Evolutionary conservation across 176 grass and related monocot species (phyloP).

Genomic region (Bonia amplexicaulis): DNA sequence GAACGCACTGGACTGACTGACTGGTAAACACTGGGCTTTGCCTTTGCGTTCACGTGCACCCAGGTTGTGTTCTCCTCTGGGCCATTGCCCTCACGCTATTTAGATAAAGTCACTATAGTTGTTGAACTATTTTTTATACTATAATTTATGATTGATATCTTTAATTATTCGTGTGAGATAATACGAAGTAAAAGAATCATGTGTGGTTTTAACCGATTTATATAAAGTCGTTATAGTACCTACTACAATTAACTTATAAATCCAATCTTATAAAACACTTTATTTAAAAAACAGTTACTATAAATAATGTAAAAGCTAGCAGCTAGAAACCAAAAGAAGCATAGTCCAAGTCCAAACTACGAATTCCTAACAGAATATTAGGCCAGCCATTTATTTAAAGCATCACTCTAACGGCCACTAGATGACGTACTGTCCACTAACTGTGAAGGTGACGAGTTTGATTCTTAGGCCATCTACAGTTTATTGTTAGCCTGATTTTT

Average conservation of each 20-base stretch:
- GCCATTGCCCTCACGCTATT: background rate
- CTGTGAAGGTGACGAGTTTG: background rate
- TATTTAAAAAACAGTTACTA: too few relatives aligned
- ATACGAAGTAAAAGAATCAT: accelerated
- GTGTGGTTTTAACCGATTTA: too few relatives aligned
- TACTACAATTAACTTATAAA: too few relatives aligned
- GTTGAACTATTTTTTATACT: too few relatives aligned
- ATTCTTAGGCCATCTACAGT: background rate
- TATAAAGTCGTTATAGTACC: too few relatives aligned
- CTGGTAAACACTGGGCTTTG: background rate
- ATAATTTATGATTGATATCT: too few relatives aligned
- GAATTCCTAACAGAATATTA: background rate
- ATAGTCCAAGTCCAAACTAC: background rate
- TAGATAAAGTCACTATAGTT: too few relatives aligned
- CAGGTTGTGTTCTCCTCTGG: background rate
- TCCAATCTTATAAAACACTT: too few relatives aligned
- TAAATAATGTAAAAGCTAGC: too few relatives aligned
- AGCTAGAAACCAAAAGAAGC: too few relatives aligned
- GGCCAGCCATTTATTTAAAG: background rate
- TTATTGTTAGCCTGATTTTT: too few relatives aligned
- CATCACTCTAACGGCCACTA: background rate
- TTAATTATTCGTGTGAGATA: too few relatives aligned
- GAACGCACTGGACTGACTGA: background rate
- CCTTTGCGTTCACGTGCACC: background rate
- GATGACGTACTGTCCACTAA: background rate